Base-by-base conservation (phyloP, 2,329 filamentous ascomycete species). In the Pseudogymnoascus sp. region DNA sequence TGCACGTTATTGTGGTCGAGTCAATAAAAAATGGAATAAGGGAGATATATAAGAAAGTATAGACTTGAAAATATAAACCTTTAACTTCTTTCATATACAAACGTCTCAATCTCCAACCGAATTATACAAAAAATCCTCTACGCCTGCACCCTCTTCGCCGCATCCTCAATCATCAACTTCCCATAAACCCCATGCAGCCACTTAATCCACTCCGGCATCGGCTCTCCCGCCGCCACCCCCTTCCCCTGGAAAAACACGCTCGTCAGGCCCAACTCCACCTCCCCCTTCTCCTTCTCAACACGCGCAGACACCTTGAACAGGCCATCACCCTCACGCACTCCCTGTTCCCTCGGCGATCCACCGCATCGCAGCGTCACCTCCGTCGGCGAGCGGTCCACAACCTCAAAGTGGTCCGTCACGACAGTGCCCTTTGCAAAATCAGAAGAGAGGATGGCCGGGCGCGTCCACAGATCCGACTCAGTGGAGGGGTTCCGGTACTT, bases 391-490 rank as follows among this genome's bases (percentile, higher is more conserved):
- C 86, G 86, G 60, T 85, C 81, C 0, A 90, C 75, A 0, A 90
- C 85, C 71, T 89, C 84, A 69, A 90, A 90, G 72, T 90, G 87
- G 70, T 90, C 85, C 2, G 84, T 87, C 62, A 90, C 81, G 40
- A 77, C 70, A 0, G 86, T 87, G 35, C 86, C 86, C 39, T 80
- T 76, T 17, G 84, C 80, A 69, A 89, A 90, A 8, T 66, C 77
- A 62, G 77, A 83, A n/a, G 73, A 67, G 5, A 77, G 71, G 1
- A 90, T 79, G 59, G 85, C 78, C 9, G 78, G 72, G 2, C 71
- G 74, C 2, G 79, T 78, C 85, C 87, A 90, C 1, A 89, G 79
- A 65, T 89, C 83, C 54, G 76, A 68, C 1, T 78, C 75, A 0
- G 85, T 87, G 39, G 81, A 76, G 7, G 82, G 78, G 58, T 70